phyloP scores from a whole-genome alignment of 2,329 filamentous ascomycete species.

The Ophiocordyceps sinensis region DNA sequence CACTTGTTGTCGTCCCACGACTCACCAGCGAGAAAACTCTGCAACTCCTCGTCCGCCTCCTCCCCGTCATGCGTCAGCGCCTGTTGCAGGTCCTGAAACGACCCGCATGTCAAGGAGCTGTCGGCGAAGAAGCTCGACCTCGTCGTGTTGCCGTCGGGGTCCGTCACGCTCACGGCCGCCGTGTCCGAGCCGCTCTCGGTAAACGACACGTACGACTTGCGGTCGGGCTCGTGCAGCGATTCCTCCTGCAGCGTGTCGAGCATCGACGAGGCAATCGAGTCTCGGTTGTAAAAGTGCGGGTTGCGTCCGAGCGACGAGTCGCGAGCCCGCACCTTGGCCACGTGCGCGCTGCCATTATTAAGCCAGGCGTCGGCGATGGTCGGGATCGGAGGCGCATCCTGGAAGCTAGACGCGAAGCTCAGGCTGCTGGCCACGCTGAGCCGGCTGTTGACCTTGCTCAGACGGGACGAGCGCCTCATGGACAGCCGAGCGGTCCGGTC shows the following conservation, averaged over 20 bases:
- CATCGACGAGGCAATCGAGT: slow-evolving; percentile 79
- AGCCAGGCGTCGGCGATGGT: slow-evolving; percentile 94
- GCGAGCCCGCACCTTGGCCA: slow-evolving; percentile 24
- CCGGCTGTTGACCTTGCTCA: slow-evolving; percentile 86
- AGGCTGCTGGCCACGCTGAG: slow-evolving; percentile 88
- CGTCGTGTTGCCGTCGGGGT: slow-evolving; percentile 57
- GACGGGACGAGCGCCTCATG: slow-evolving; percentile 73
- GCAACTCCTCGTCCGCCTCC: slow-evolving; percentile 76
- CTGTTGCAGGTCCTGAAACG: slow-evolving; percentile 70
- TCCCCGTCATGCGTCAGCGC: slow-evolving; percentile 84
- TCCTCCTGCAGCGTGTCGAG: slow-evolving; percentile 88
- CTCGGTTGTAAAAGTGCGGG: slow-evolving; percentile 44
- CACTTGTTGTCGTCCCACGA: slow-evolving; percentile 96
- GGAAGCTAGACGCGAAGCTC: slow-evolving; percentile 82
- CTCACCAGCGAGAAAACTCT: slow-evolving; percentile 80
- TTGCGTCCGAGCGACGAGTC: slow-evolving; percentile 37
- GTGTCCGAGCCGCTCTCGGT: slow-evolving; percentile 62
- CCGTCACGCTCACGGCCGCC: slow-evolving; percentile 56
- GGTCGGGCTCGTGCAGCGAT: slow-evolving; percentile 69
- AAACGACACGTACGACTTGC: slow-evolving; percentile 92
- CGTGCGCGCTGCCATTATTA: slow-evolving; percentile 28
- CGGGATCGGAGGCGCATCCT: slow-evolving; percentile 86
- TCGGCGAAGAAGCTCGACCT: slow-evolving; percentile 74
- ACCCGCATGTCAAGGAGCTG: slow-evolving; percentile 55
- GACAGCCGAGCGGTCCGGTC: slow-evolving; percentile 91